These are phyloP conservation scores for Ceratobasidium papillatum DNA, from an alignment of 1,284 basidiomycete species.

Conservation along the genomic window DNA sequence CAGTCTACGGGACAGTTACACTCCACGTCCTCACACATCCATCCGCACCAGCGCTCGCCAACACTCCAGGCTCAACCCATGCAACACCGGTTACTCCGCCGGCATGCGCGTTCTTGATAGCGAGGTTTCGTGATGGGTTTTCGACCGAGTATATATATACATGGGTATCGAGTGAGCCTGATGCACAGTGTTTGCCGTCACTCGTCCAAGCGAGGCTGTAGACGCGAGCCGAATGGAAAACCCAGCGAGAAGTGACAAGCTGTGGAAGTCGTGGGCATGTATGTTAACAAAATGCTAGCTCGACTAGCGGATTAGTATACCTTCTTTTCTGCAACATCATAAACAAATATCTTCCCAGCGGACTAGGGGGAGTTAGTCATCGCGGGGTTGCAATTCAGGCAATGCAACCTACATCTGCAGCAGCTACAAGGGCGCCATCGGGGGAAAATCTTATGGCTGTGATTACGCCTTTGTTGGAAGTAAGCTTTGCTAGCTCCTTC, in stretches of 20 bases:
- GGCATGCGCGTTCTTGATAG: conserved; percentile 84
- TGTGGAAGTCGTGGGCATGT: conserved; percentile 47
- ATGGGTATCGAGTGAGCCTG: conserved; percentile 90
- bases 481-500: conserved; percentile 66
- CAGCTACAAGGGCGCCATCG: conserved; percentile 77
- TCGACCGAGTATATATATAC: conserved; percentile 89
- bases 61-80: conserved; percentile 72
- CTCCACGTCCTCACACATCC: conserved; percentile 82
- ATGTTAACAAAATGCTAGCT: background rate
- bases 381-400: no score
- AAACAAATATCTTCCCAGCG: conserved; percentile 80
- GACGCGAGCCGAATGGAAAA: conserved; percentile 86
- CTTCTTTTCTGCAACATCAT: conserved; percentile 73
- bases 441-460: conserved; percentile 84
- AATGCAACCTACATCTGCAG: conserved; percentile 73
- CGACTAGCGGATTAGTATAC: conserved; percentile 51
- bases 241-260: conserved; percentile 81
- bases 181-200: conserved; percentile 79
- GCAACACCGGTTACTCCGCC: conserved; percentile 83
- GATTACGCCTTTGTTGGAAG: conserved; percentile 75
- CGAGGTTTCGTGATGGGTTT: conserved; percentile 79
- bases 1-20: conserved; percentile 59
- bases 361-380: conserved; percentile 58
- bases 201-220: conserved; percentile 81
- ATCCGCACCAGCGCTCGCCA: conserved; percentile 85